Percentiles rank a stretch among this genome's conserved stretches.
These are phyloP conservation scores for Volutella citrinella DNA, from an alignment of 2,329 filamentous ascomycete genomes.

Conservation along the genomic window DNA sequence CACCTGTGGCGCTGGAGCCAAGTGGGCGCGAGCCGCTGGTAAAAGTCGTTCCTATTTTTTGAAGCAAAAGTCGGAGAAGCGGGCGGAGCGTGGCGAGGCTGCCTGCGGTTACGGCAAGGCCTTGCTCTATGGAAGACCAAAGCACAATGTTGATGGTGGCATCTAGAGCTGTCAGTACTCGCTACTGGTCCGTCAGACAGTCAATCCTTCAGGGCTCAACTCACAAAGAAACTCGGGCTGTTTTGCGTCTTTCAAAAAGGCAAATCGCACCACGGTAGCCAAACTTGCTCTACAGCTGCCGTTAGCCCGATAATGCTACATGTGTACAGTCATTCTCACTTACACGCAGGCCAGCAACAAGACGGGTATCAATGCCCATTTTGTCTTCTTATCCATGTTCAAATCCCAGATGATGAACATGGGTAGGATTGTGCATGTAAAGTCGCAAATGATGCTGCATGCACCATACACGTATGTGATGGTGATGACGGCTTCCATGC, in stretches of 20 bases:
- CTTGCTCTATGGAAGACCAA: conserved; percentile 44
- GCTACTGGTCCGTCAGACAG: too few species aligned
- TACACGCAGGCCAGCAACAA: conserved; percentile 52
- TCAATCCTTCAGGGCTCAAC: too few species aligned
- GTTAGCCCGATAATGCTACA: conserved; percentile 1
- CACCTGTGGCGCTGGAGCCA: too few species aligned
- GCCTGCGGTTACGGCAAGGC: conserved; percentile 42
- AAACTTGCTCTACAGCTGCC: conserved; percentile 31
- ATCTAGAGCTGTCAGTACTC: conserved; percentile 12
- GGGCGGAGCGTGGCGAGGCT: conserved; percentile 41
- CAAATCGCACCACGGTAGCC: conserved; percentile 36
- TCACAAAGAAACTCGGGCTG: conserved; percentile 39
- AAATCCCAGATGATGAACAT: conserved; percentile 50
- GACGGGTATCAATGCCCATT: conserved; percentile 46
- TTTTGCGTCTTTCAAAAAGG: conserved; percentile 29
- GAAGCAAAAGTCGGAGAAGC: conserved; percentile 28
- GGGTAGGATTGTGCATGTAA: conserved; percentile 46
- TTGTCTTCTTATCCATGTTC: conserved; percentile 47
- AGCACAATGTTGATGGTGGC: conserved; percentile 40
- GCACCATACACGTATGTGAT: conserved; percentile 48
- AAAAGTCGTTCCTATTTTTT: conserved; percentile 16
- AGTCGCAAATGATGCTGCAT: conserved; percentile 43
- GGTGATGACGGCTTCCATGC: conserved; percentile 38
- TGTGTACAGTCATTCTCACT: conserved; percentile 8
- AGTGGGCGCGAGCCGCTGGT: not conserved